Base-by-base conservation (phyloP, 1,284 basidiomycete species). In the Trichosporon coremiiforme region DNA sequence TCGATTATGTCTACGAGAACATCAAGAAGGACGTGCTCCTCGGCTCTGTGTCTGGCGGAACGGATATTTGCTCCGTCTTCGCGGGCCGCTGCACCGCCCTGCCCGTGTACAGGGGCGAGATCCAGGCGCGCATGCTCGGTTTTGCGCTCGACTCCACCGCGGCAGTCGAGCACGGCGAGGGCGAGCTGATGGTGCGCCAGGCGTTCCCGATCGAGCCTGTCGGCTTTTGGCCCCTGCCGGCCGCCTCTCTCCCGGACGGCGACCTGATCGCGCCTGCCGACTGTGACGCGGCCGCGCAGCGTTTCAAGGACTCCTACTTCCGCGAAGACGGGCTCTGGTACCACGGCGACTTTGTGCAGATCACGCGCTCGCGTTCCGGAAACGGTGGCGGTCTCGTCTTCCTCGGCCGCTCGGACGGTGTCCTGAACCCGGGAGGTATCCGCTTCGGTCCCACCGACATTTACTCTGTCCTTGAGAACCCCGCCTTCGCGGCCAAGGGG, bases 31-130 rank as follows among this genome's bases (percentile, higher is more conserved):
- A 90, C 75, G 87, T 94, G 4, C 84, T 93, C 55, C 84, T 94
- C 45, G 91, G 88, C 20, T 92, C 90, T 35, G 91, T 94, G 72
- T 93, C 92, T 20, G 93, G 93, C 68, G 91, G 91, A 13, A 93
- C 92, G 17, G 93, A 94, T 78, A 92, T 94, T 45, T 94, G 92
- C 82, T 93, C 91, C 38, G 86, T 94, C 31, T 94, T 95, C 83
- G 92, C 91, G 25, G 91, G 91, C 6, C 90, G 93, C 86, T 91
- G 89, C 79, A 88, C 89, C 53, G 87, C 88, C 15, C 85, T 94
- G 47, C 91, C 93, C 5, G 92, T 95, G 1, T 90, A 89, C 83
- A 88, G 90, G 62, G 92, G 93, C 41, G 93, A 95, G 83, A 89
- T 95, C 62, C 93, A 94, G 82, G 90, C 90, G 73, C 87, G 92